Evolutionary conservation across 2,329 filamentous ascomycete species (phyloP).

Genomic region (Pleochaeta shiraiana): DNA sequence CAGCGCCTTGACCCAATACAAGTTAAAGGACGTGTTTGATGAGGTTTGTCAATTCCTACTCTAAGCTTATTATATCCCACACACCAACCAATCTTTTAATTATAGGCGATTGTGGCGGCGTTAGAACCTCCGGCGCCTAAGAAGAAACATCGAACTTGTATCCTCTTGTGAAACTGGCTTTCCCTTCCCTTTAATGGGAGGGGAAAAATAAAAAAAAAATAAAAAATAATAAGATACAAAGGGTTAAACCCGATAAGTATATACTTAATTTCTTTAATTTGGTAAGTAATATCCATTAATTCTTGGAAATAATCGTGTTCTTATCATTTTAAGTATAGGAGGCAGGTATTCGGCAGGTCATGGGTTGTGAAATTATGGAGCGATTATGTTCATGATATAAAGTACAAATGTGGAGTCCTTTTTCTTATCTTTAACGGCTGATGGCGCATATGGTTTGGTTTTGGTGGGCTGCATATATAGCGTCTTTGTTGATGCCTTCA

Average conservation of each 20-base stretch:
- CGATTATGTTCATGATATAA: neutral
- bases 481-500: neutral
- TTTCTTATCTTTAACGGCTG: neutral
- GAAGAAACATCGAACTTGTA: slow-evolving; percentile 51
- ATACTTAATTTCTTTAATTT: neutral
- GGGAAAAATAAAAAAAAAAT: no score
- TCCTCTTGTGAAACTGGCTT: slow-evolving; percentile 35
- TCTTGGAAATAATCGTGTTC: neutral
- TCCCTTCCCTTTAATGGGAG: no score
- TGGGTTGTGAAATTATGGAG: neutral
- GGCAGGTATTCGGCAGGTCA: neutral
- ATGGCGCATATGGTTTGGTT: neutral
- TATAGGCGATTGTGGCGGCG: slow-evolving; percentile 85
- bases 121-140: slow-evolving; percentile 72
- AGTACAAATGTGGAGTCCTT: neutral
- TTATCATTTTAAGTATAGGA: neutral
- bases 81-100: no score
- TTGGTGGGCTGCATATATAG: neutral
- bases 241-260: no score
- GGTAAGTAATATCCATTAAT: neutral
- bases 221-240: no score
- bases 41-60: slow-evolving; percentile 42
- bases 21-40: slow-evolving; percentile 97
- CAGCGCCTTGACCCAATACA: slow-evolving; percentile 93
- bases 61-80: no score